Percentiles rank a stretch among this genome's conserved stretches.
These are phyloP conservation scores for Wickerhamomyces bovis DNA, from an alignment of 805 yeast genomes.

Conservation along the genomic window DNA sequence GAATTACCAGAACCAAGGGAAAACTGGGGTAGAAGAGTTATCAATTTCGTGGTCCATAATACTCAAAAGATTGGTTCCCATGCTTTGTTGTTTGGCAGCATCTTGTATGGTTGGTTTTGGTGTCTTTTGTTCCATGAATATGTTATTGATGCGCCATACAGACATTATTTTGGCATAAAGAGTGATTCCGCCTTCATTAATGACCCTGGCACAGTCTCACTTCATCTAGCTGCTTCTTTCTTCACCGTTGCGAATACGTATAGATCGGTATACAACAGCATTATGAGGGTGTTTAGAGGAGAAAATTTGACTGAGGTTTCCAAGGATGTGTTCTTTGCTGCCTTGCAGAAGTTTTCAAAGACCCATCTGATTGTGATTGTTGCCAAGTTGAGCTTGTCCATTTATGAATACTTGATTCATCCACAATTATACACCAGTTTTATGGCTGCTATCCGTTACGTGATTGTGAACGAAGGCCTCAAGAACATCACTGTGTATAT, in stretches of 20 bases:
- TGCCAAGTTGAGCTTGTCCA: constrained; percentile 11
- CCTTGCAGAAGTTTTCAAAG: constrained; percentile 1
- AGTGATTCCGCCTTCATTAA: neutral
- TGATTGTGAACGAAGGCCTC: constrained; percentile 5
- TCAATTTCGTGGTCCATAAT: neutral
- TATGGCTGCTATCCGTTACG: constrained; percentile 11
- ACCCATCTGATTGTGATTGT: constrained; percentile 9
- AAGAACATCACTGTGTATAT: constrained; percentile 4
- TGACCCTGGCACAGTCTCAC: neutral
- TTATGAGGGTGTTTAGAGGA: neutral
- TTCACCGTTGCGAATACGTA: neutral
- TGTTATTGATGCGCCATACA: constrained; percentile 7
- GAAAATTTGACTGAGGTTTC: neutral
- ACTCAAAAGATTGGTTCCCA: neutral
- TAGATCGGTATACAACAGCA: neutral
- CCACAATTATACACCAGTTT: constrained; percentile 14
- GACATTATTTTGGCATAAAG: constrained; percentile 1
- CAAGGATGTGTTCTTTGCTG: neutral
- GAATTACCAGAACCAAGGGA: neutral
- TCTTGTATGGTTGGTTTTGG: constrained; percentile 2
- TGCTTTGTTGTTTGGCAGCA: neutral
- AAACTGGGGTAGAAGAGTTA: neutral
- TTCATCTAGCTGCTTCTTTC: constrained; percentile 2
- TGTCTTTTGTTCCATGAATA: constrained; percentile 1
- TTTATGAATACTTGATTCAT: constrained; percentile 16